phyloP scores from a whole-genome alignment of 2,329 filamentous ascomycete species.

The Chaetomium sp. region DNA sequence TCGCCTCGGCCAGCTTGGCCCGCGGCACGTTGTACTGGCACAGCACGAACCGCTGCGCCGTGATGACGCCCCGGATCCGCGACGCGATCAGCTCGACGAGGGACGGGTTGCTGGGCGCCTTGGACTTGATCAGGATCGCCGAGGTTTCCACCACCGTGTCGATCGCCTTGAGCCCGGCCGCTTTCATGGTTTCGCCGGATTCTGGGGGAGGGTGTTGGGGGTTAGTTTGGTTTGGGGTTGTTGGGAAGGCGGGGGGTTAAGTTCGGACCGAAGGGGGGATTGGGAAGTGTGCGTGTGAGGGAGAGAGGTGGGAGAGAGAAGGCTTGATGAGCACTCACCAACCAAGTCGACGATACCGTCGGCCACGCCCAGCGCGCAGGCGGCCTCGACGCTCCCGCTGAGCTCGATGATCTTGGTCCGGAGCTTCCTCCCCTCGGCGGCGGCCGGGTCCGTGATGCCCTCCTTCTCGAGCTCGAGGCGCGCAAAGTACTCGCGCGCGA shows the following conservation, averaged over 20 bases:
- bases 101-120: conserved; percentile 74
- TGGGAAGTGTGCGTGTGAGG: too few species aligned
- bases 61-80: conserved; percentile 91
- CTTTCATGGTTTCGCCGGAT: conserved; percentile 97
- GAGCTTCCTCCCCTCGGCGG: conserved; percentile 54
- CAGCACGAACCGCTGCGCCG: conserved; percentile 88
- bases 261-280: neutral
- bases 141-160: conserved; percentile 88
- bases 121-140: conserved; percentile 90
- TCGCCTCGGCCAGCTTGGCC: conserved; percentile 64
- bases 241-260: too few species aligned
- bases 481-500: conserved; percentile 82
- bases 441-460: conserved; percentile 43
- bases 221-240: neutral
- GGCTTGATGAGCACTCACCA: conserved; percentile 59
- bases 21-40: conserved; percentile 95
- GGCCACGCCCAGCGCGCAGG: conserved; percentile 91
- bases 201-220: conserved; percentile 55
- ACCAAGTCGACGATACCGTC: conserved; percentile 98
- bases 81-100: conserved; percentile 83
- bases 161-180: conserved; percentile 89
- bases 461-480: conserved; percentile 65
- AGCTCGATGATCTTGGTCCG: conserved; percentile 90
- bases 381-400: conserved; percentile 95
- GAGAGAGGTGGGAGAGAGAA: conserved; percentile 8